Evolutionary conservation across 2,329 filamentous ascomycete species (phyloP).

Genomic region (Sphaerulina musiva): DNA sequence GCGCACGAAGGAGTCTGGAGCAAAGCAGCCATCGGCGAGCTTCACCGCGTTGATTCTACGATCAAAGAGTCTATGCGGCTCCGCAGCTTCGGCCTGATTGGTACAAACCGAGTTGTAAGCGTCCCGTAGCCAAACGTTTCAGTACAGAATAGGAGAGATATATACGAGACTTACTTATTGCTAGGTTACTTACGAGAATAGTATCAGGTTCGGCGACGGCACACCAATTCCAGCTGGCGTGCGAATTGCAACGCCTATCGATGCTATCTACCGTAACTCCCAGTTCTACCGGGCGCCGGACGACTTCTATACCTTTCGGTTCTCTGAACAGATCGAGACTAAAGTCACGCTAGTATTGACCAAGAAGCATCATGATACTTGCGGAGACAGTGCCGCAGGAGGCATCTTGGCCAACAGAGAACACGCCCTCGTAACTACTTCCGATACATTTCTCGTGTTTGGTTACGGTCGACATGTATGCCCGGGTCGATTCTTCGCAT

Average conservation of each 20-base stretch:
- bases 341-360: no score
- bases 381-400: no score
- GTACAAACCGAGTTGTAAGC: no score
- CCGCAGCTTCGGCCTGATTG: conserved; percentile 12
- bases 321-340: conserved; percentile 18
- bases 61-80: conserved; percentile 29
- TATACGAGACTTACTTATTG: conserved; percentile 18
- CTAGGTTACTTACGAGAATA: conserved; percentile 21
- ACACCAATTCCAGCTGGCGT: conserved; percentile 23
- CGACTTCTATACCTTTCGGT: conserved; percentile 26
- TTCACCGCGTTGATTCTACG: conserved; percentile 24
- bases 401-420: no score
- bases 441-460: conserved; percentile 15
- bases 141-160: no score
- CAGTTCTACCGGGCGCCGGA: conserved; percentile 21
- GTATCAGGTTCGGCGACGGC: conserved; percentile 25
- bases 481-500: conserved; percentile 41
- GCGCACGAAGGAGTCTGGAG: conserved; percentile 20
- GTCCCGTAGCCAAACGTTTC: no score
- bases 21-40: conserved; percentile 23
- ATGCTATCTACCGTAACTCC: conserved; percentile 24
- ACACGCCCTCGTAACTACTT: no score
- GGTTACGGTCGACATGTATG: conserved; percentile 23
- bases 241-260: conserved; percentile 20
- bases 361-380: no score